Conservation (phyloP, 441 rosid genomes). For the Populus hybrid region DNA sequence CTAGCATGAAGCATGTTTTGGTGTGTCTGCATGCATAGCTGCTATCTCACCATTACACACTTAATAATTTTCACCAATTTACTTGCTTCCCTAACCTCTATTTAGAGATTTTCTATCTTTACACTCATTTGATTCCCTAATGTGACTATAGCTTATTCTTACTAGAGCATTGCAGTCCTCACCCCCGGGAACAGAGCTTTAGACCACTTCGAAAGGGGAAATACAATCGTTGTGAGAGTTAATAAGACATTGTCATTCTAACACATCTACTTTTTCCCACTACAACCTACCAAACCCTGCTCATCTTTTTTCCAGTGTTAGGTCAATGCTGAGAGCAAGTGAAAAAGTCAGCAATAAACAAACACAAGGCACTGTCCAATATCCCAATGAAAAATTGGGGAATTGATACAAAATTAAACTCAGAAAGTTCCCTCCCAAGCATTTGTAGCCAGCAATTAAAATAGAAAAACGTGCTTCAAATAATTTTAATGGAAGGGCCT, state of each 20-base stretch:
- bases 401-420: not conserved
- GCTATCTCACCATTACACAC: not conserved
- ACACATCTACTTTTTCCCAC: not conserved
- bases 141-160: not conserved
- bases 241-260: not conserved
- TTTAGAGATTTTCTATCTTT: not conserved
- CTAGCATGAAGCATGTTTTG: not conserved
- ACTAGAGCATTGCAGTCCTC: not conserved
- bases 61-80: not conserved
- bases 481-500: not conserved
- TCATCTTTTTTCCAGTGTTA: not conserved
- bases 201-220: not conserved
- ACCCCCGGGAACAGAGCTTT: not conserved
- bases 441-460: not conserved
- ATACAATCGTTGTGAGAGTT: not conserved
- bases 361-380: not conserved
- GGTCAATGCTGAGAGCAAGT: constrained; percentile 5
- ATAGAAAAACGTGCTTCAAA: not conserved
- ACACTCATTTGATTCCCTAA: not conserved
- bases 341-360: not conserved
- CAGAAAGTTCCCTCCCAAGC: not conserved
- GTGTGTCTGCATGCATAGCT: not conserved
- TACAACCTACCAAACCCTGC: not conserved
- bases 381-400: not conserved
- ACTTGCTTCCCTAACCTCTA: not conserved